Percentiles rank a stretch among this genome's conserved stretches.
Evolutionary conservation across 208 protist genomes (phyloP).

Genomic region (Leishmania martiniquensis): DNA sequence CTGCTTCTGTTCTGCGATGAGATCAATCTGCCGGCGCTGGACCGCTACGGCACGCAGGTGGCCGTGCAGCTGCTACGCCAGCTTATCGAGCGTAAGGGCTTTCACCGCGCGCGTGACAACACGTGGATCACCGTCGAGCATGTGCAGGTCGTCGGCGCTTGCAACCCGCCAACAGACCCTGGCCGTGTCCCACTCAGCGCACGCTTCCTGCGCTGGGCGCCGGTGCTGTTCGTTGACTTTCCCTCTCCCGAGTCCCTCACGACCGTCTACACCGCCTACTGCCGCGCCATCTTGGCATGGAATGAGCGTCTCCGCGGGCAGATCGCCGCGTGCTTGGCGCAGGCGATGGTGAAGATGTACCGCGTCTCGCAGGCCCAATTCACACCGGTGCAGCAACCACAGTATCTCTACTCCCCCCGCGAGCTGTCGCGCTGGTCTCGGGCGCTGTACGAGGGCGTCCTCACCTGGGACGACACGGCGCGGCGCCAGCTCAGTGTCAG

Average conservation of each 20-base stretch:
- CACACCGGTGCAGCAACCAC: conserved; percentile 95
- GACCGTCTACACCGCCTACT: conserved; percentile 99
- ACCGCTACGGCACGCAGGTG: conserved; percentile 98
- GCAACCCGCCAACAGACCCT: conserved; percentile 99
- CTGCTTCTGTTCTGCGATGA: conserved; percentile 99
- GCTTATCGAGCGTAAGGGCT: conserved; percentile 98
- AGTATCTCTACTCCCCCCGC: conserved; percentile 99
- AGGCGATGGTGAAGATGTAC: conserved; percentile 98
- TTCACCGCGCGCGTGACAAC: conserved; percentile 93
- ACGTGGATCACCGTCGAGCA: conserved; percentile 95
- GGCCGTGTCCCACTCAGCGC: conserved; percentile 96
- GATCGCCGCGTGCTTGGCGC: conserved; percentile 68
- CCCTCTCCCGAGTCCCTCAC: conserved; percentile 95
- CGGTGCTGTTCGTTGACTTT: conserved; percentile 99
- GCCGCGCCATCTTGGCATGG: conserved; percentile 91
- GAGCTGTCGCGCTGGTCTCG: conserved; percentile 98
- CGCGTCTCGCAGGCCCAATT: conserved; percentile 92
- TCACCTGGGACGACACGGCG: conserved; percentile 66
- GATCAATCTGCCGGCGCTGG: conserved; percentile 97
- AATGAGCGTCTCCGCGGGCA: conserved; percentile 33
- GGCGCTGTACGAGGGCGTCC: conserved; percentile 96
- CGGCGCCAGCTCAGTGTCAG: conserved; percentile 33
- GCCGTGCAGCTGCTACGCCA: conserved; percentile 98
- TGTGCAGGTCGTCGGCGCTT: conserved; percentile 97
- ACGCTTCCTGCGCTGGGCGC: conserved; percentile 97